Conservation (phyloP, 2,329 filamentous ascomycete genomes). For the Raffaelea ambrosiae region DNA sequence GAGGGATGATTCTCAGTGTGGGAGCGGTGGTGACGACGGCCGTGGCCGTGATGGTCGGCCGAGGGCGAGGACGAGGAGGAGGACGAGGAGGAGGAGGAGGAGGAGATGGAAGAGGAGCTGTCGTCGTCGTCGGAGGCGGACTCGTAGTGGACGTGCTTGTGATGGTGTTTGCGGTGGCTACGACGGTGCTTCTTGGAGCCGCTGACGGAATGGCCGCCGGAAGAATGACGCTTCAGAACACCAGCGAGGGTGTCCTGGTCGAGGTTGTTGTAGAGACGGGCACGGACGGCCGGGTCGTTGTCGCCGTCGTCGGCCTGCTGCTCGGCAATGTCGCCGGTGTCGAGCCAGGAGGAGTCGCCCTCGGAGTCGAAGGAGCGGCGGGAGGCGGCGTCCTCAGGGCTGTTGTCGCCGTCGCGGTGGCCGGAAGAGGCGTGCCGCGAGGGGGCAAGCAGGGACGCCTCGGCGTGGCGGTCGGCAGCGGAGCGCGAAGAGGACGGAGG, state of each 20-base stretch:
- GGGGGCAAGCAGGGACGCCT: slow-evolving; percentile 37
- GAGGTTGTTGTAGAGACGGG: slow-evolving; percentile 57
- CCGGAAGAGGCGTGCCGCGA: slow-evolving; percentile 6
- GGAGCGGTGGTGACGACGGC: slow-evolving; percentile 16
- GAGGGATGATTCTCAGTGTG: not conserved
- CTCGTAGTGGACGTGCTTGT: slow-evolving; percentile 63
- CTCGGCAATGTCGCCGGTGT: slow-evolving; percentile 91
- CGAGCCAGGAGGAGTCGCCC: slow-evolving; percentile 62
- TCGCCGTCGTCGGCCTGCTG: slow-evolving; percentile 77
- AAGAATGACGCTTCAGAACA: slow-evolving; percentile 33
- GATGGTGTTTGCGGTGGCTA: no score
- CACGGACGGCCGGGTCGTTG: slow-evolving; percentile 51
- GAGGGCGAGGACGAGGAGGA: not conserved
- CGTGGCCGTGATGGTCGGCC: slow-evolving; percentile 7
- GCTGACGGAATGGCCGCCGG: slow-evolving; percentile 14
- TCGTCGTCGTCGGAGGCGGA: slow-evolving; percentile 38
- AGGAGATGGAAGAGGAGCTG: slow-evolving; percentile 27
- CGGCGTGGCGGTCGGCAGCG: slow-evolving; percentile 21
- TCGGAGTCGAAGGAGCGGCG: slow-evolving; percentile 37
- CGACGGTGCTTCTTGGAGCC: slow-evolving; percentile 27
- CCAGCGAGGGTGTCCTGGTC: slow-evolving; percentile 53
- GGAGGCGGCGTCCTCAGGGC: slow-evolving; percentile 14
- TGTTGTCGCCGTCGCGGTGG: slow-evolving; percentile 25
- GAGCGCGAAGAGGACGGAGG: slow-evolving; percentile 23
- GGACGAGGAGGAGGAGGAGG: not conserved